A percentile compares a stretch with the other conserved stretches of the same genome.
These are phyloP conservation scores for Phytophthora capsici DNA, from an alignment of 352 stramenopile genomes.

Conservation along the genomic window DNA sequence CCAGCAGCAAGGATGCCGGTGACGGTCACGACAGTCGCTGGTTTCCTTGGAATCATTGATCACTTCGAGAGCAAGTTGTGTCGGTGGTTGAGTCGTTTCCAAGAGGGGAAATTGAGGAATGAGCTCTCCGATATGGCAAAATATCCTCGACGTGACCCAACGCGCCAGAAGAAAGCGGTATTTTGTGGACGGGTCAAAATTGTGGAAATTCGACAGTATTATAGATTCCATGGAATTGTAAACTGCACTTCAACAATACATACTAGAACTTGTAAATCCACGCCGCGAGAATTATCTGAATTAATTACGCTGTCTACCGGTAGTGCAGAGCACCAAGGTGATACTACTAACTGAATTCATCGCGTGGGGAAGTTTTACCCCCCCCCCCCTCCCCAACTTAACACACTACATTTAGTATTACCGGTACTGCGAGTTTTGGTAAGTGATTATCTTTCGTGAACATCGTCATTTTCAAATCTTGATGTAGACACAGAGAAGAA, in stretches of 20 bases:
- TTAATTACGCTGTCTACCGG: no score
- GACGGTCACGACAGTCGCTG: conserved; percentile 9
- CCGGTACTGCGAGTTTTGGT: no score
- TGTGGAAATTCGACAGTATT: background rate
- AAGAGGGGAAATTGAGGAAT: conserved; percentile 26
- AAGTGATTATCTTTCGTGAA: no score
- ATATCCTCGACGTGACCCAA: background rate
- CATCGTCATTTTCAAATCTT: no score
- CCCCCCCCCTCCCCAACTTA: no score
- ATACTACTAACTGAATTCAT: no score
- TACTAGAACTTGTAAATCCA: no score
- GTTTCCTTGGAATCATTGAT: conserved; percentile 1
- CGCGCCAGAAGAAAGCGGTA: background rate
- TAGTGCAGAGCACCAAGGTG: no score
- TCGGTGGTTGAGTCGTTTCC: background rate
- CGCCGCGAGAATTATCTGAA: no score
- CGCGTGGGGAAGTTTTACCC: no score
- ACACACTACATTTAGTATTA: no score
- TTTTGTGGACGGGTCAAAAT: background rate
- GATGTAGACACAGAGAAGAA: no score
- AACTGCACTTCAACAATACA: background rate
- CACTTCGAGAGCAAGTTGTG: background rate
- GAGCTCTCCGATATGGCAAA: conserved; percentile 1
- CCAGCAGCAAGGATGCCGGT: conserved; percentile 11
- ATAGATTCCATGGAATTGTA: background rate